Evolutionary conservation across 106 monocot species (phyloP), one percentile per base, ranked within the genome.

Genomic region (Vanilla planifolia): DNA sequence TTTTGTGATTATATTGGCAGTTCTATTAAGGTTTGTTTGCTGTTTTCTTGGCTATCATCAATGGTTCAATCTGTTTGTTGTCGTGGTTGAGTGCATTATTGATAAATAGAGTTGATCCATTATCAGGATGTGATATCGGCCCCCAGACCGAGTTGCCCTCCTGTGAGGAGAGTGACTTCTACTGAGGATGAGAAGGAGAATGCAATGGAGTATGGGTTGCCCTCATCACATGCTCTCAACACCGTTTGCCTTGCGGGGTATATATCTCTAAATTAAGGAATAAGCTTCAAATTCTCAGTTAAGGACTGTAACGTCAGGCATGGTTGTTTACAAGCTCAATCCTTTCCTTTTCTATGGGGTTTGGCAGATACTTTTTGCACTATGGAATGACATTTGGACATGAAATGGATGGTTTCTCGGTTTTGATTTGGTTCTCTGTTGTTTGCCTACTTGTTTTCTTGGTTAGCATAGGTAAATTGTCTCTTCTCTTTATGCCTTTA

Each of bases 1-100:
- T 92, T 98, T 62, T 88, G 98, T 61, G 88, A 85, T 66, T 98
- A 92, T 62, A 29, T 82, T 42, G 98, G 98, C 36, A 92, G 80
- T 63, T 56, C 75, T 9, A 65, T 92, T 0, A 98, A 98, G 98
- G 98, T 98, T 65, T 6, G 36, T 43, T 32, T 23, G 14, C 19
- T 53, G n/a, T 16, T 1, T 4, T 29, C n/a, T 30, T 32, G 16
- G 15, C 53, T 53, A 1, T 15, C n/a, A 13, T 33, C 55, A 24
- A 48, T 22, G 26, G 45, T 35, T n/a, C n/a, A 15, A 9, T 24
- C 16, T 14, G 37, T 17, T 65, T 8, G n/a, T 32, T 3, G 2
- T n/a, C 47, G 21, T 23, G 19, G 5, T 46, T 13, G 17, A 22
- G 13, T 33, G n/a, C n/a, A 15, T 13, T 19, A 33, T 36, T 8